Conservation (phyloP, 2,329 filamentous ascomycete species). For the Alternaria alternata region DNA sequence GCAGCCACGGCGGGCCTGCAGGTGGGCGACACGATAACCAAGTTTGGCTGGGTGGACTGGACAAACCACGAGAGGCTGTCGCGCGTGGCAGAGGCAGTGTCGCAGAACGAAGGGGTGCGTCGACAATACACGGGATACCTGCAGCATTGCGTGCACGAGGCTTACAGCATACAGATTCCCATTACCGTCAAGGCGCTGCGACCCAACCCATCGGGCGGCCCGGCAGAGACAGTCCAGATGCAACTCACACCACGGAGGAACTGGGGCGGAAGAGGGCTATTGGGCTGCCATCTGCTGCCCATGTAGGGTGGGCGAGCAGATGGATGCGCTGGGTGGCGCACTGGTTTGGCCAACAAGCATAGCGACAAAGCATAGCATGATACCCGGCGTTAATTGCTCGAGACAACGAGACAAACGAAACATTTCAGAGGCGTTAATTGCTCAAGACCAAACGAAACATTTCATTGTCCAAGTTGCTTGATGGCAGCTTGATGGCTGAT, state of each 20-base stretch:
- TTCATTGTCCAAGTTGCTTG: neutral
- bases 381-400: conserved; percentile 42
- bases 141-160: conserved; percentile 3
- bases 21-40: conserved; percentile 80
- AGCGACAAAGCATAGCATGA: conserved; percentile 47
- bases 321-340: conserved; percentile 40
- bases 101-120: conserved; percentile 87
- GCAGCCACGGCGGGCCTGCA: conserved; percentile 83
- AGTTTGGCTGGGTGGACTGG: conserved; percentile 84
- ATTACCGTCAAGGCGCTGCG: conserved; percentile 74
- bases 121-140: neutral
- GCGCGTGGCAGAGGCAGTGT: conserved; percentile 88
- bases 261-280: conserved; percentile 89
- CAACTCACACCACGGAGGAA: conserved; percentile 77
- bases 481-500: neutral
- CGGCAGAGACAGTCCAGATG: conserved; percentile 67
- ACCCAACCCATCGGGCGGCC: conserved; percentile 41
- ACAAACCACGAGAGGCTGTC: conserved; percentile 85
- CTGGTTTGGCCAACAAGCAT: conserved; percentile 44
- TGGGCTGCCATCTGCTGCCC: conserved; percentile 90
- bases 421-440: conserved; percentile 27
- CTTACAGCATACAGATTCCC: conserved; percentile 63
- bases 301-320: conserved; percentile 58
- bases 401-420: neutral
- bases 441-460: neutral